Evolutionary conservation across 2,329 filamentous ascomycete genomes (phyloP), one percentile per base, ranked within the genome.

Genomic region (Pestalotiopsis fici): DNA sequence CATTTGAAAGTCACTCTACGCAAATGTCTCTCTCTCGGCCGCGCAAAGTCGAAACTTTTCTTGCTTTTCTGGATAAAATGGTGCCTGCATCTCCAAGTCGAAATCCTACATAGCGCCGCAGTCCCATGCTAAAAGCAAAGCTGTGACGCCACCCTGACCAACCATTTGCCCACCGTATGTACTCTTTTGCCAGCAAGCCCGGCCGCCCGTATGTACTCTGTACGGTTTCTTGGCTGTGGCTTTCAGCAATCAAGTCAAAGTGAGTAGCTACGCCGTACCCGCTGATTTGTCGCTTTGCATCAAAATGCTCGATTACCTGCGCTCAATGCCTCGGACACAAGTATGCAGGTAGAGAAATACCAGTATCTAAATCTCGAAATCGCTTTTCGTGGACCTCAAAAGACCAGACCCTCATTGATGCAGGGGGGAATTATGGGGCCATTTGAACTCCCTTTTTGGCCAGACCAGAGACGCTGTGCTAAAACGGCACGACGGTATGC

Each of bases 51-150:
- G 23, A 15, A 27, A 25, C 23, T 25, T 57, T 15, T 23, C 21
- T 47, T 62, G 59, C 39, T 47, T 62, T 64, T 54, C 39, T 35
- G 61, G 47, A 5, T 64, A 55, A 64, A 63, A 54, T 64, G 61
- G 61, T 64, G 61, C 61, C 61, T 64, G 61, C 59, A 23, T 60
- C n/a, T n/a, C 15, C 37, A 50, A 50, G 43, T 50, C 43, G 7
- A n/a, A 50, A 50, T 50, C n/a, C 43, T 21, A n/a, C 43, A 18
- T 23, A 21, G 7, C 43, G 43, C 43, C n/a, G 43, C 43, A 50
- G 7, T 50, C 43, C 43, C 43, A 47, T 23, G 15, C 43, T 50
- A 50, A 50, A 50, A 50, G 21, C 21, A 18, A 21, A 50, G 43
- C 43, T 50, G 43, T 50, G 43, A 50, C 43, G n/a, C 43, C 43